Evolutionary conservation across 169 alveolate species (phyloP), one percentile per base, ranked within the genome.

Genomic region (Theileria parva): DNA sequence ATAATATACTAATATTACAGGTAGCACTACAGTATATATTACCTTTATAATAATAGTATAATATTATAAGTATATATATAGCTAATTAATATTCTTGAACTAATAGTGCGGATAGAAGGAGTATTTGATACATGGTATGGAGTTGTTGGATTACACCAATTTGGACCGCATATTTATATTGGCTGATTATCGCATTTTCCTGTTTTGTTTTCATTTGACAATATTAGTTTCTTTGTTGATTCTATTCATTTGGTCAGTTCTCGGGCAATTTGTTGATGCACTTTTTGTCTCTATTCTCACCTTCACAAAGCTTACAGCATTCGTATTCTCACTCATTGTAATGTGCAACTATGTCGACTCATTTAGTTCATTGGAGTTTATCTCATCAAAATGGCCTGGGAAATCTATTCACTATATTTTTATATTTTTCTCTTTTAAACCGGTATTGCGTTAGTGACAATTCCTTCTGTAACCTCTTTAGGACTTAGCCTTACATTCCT

Each of bases 341-440:
- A 66, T 83, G 13, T 76, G 81, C 27, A 70, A 68, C 76, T 83
- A 53, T 51, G 55, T 71, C 8, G 72, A 79, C 23, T 79, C 75
- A 19, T 70, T 73, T 11, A 71, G 71, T 23, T 51, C 74, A 21
- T 77, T 83, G 77, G 66, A 53, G 28, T 44, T 83, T 37, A 53
- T 83, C 28, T 39, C 88, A 32, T 59, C 55, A 53, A 73, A 77
- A 27, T 74, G 57, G 32, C 67, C 79, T 74, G 87, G 87, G 5
- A 65, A 80, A n/a, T 83, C 87, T 0, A 53, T 80, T 17, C 77
- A 85, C 67, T 78, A 85, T 69, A 55, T 85, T 0, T 78, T 85
- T 64, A 64, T 77, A 51, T 0, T 85, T 15, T 73, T 85, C 37
- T 74, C 77, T 4, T 37, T 80, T 25, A 30, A 74, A n/a, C 91